These are phyloP conservation scores for Geosmithia morbida DNA, from an alignment of 2,329 filamentous ascomycete species.

Conservation along the genomic window DNA sequence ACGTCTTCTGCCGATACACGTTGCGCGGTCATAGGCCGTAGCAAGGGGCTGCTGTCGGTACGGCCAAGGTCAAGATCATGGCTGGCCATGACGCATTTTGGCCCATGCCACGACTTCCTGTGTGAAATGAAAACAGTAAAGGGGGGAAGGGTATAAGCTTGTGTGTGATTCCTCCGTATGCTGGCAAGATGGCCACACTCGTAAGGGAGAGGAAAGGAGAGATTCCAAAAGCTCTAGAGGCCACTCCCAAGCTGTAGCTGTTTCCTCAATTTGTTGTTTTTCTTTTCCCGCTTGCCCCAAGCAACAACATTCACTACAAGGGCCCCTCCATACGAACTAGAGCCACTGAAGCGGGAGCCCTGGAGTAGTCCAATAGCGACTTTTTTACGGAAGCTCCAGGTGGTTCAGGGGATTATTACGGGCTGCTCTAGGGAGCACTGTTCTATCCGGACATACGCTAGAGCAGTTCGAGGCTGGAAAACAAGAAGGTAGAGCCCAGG, in stretches of 20 bases:
- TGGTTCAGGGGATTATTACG: not conserved
- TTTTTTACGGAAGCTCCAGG: not conserved
- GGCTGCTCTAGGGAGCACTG: not conserved
- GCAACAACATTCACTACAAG: not conserved
- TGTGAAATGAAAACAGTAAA: too few relatives aligned
- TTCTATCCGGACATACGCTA: not conserved
- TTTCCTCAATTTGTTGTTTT: not conserved
- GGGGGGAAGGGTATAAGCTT: too few relatives aligned
- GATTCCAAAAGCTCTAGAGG: not conserved
- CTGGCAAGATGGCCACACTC: not conserved
- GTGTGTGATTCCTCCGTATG: too few relatives aligned
- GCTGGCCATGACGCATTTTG: slow-evolving; percentile 21
- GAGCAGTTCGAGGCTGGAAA: not conserved
- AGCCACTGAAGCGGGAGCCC: not conserved
- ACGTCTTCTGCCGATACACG: slow-evolving; percentile 8
- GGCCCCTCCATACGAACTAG: not conserved
- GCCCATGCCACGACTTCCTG: slow-evolving; percentile 1
- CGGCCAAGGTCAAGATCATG: slow-evolving; percentile 10
- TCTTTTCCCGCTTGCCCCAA: not conserved
- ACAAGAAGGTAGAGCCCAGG: not conserved
- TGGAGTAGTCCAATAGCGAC: not conserved
- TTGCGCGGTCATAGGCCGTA: slow-evolving; percentile 10
- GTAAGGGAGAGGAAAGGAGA: not conserved
- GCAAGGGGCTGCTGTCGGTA: slow-evolving; percentile 8
- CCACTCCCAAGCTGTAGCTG: not conserved